These are phyloP conservation scores for Clonostachys byssicola DNA, from an alignment of 2,329 filamentous ascomycete genomes.

Conservation along the genomic window DNA sequence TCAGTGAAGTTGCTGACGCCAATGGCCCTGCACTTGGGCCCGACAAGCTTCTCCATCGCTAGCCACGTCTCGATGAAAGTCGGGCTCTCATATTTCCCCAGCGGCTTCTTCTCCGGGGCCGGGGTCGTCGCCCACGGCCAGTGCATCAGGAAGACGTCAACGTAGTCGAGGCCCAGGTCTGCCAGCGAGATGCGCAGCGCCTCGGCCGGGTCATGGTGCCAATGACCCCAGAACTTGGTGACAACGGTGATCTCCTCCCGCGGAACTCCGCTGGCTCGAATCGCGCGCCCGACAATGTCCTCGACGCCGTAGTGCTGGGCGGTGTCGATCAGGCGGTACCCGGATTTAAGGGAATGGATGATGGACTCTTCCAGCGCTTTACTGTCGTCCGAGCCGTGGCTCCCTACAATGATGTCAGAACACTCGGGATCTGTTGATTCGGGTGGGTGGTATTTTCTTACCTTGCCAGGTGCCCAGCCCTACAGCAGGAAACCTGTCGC, in stretches of 20 bases:
- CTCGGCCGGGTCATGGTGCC: conserved; percentile 18
- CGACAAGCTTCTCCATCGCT: conserved; percentile 18
- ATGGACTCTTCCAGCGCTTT: conserved; percentile 14
- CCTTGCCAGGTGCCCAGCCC: conserved; percentile 18
- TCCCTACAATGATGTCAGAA: conserved; percentile 3
- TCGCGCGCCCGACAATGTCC: conserved; percentile 19
- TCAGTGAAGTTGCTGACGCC: conserved; percentile 25
- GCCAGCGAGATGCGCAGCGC: conserved; percentile 19
- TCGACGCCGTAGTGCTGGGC: conserved; percentile 18
- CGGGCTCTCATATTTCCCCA: conserved; percentile 14
- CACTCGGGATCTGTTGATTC: background rate
- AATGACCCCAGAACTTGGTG: conserved; percentile 22
- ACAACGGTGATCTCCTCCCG: conserved; percentile 23
- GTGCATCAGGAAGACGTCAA: conserved; percentile 23
- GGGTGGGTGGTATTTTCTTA: background rate
- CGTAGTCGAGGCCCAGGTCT: conserved; percentile 18
- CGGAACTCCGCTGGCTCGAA: conserved; percentile 22
- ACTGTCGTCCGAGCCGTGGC: conserved; percentile 7
- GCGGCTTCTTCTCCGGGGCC: conserved; percentile 9
- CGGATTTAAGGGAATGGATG: conserved; percentile 16
- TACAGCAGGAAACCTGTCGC: conserved; percentile 9
- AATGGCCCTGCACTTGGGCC: conserved; percentile 15
- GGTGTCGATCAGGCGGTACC: conserved; percentile 23
- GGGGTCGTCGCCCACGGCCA: conserved; percentile 18
- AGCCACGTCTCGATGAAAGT: conserved; percentile 16